These are phyloP conservation scores for Coemansia erecta DNA, from an alignment of 192 early-diverging fungal genomes.

Conservation along the genomic window DNA sequence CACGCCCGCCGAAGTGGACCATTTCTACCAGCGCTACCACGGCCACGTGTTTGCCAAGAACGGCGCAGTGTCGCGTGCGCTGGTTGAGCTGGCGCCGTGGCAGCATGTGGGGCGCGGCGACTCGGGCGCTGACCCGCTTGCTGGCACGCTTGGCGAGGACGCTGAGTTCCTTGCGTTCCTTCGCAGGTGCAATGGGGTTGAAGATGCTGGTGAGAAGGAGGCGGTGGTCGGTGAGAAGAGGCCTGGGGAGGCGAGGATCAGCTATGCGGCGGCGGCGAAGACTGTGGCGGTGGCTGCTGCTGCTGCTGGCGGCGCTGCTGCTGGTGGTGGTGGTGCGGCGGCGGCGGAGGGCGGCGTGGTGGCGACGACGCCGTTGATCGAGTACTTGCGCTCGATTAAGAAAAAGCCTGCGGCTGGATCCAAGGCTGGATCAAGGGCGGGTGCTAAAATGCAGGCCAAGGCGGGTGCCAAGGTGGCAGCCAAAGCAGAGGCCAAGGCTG, in stretches of 20 bases:
- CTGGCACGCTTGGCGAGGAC: slow-evolving; percentile 29
- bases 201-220: background rate
- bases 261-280: slow-evolving; percentile 35
- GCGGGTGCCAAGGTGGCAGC: no score
- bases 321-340: slow-evolving; percentile 7
- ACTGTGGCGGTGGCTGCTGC: background rate
- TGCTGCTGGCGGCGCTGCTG: background rate
- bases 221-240: background rate
- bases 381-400: background rate
- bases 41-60: slow-evolving; percentile 43
- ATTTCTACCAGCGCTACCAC: slow-evolving; percentile 39
- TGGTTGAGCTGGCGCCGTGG: slow-evolving; percentile 35
- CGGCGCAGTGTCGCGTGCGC: slow-evolving; percentile 14
- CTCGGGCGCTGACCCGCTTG: slow-evolving; percentile 12
- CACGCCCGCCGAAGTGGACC: slow-evolving; percentile 21
- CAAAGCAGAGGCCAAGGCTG: no score
- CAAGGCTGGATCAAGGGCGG: background rate
- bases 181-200: background rate
- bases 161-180: slow-evolving; percentile 38
- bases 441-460: background rate
- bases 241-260: slow-evolving; percentile 1
- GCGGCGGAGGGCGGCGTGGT: background rate
- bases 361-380: background rate
- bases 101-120: slow-evolving; percentile 18
- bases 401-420: slow-evolving; percentile 5